These are phyloP conservation scores for Hypoxylon fuscum DNA, from an alignment of 495 filamentous ascomycete species.

Conservation along the genomic window DNA sequence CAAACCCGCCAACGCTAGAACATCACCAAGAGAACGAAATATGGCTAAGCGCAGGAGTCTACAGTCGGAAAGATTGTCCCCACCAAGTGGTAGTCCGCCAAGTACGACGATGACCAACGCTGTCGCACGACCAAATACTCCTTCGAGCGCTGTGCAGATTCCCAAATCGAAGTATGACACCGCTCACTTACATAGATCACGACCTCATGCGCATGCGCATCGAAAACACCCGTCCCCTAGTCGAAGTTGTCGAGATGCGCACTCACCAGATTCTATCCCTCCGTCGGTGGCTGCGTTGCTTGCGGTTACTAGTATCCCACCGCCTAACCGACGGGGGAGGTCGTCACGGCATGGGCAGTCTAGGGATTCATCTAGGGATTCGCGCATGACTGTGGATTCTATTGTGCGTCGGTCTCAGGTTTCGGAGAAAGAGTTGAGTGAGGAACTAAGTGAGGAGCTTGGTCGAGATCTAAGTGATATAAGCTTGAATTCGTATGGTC, in stretches of 20 bases:
- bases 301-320: conserved; percentile 67
- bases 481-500: conserved; percentile 41
- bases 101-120: conserved; percentile 40
- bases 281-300: conserved; percentile 68
- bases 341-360: conserved; percentile 28
- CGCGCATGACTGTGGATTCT: conserved; percentile 63
- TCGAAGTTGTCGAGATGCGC: conserved; percentile 46
- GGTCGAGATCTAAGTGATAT: conserved; percentile 31
- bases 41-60: conserved; percentile 45
- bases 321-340: conserved; percentile 45
- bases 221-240: conserved; percentile 38
- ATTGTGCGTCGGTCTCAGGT: conserved; percentile 58
- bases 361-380: conserved; percentile 50
- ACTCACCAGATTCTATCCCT: conserved; percentile 62
- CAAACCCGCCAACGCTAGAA: conserved; percentile 20
- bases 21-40: conserved; percentile 24
- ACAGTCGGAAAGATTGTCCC: conserved; percentile 36
- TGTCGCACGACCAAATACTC: conserved; percentile 48
- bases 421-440: conserved; percentile 59
- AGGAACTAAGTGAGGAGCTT: conserved; percentile 49
- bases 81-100: conserved; percentile 41
- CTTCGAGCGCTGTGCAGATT: conserved; percentile 58
- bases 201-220: conserved; percentile 27
- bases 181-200: conserved; percentile 30
- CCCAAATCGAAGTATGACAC: conserved; percentile 48